These are phyloP conservation scores for Phylloporus sp. DNA, from an alignment of 768 basidiomycete genomes.

Conservation along the genomic window DNA sequence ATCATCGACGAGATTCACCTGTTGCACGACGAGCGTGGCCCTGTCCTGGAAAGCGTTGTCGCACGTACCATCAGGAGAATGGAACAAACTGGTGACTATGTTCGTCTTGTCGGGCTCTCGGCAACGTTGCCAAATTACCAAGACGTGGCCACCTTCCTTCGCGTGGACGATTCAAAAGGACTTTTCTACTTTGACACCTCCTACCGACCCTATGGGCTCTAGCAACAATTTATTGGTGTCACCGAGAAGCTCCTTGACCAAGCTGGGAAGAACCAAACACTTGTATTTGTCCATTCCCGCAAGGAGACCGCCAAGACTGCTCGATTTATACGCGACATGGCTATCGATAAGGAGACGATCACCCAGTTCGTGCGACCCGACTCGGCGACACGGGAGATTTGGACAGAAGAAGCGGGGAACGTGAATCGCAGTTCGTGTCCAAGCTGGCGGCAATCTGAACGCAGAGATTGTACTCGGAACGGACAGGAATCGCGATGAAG, in stretches of 20 bases:
- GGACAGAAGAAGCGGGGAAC: slow-evolving; percentile 76
- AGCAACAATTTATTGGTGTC: slow-evolving; percentile 95
- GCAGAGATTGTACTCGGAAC: slow-evolving; percentile 96
- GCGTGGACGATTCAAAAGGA: slow-evolving; percentile 87
- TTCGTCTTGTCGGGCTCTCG: slow-evolving; percentile 90
- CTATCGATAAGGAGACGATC: slow-evolving; percentile 94
- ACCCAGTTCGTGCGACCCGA: slow-evolving; percentile 94
- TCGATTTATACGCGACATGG: too few relatives aligned
- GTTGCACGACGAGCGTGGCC: slow-evolving; percentile 96
- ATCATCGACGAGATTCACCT: slow-evolving; percentile 99
- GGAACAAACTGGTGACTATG: slow-evolving; percentile 92
- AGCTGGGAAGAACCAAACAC: slow-evolving; percentile 80
- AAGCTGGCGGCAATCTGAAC: slow-evolving; percentile 91
- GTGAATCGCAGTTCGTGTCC: slow-evolving; percentile 91
- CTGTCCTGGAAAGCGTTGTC: slow-evolving; percentile 88
- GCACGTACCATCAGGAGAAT: slow-evolving; percentile 87
- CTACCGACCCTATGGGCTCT: slow-evolving; percentile 89
- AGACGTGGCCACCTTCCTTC: slow-evolving; percentile 95
- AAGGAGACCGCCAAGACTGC: slow-evolving; percentile 98
- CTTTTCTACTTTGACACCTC: slow-evolving; percentile 96
- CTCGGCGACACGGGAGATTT: slow-evolving; percentile 84
- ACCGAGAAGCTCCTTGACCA: slow-evolving; percentile 98
- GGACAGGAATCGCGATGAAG: slow-evolving; percentile 92
- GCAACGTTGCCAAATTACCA: slow-evolving; percentile 98
- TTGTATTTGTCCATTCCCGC: slow-evolving; percentile 97